phyloP scores from a whole-genome alignment of 1,139 yeast genomes.

The Arxiozyma slooffiae region DNA sequence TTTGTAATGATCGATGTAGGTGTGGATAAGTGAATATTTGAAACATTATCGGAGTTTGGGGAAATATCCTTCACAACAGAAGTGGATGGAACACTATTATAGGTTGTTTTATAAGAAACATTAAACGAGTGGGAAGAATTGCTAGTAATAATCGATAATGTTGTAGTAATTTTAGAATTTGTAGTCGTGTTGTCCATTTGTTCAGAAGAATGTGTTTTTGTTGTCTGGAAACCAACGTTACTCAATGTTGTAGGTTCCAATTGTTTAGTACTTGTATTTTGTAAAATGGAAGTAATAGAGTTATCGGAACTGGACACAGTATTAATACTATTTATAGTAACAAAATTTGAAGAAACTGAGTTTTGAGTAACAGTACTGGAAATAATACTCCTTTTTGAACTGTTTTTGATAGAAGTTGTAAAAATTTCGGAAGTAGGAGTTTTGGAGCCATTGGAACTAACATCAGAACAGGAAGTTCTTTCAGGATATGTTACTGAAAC shows the following conservation, averaged over 20 bases:
- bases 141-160: not conserved
- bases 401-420: not conserved
- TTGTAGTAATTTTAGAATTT: not conserved
- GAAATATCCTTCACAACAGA: not conserved
- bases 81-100: not conserved
- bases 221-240: not conserved
- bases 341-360: not conserved
- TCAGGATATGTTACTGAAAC: not conserved
- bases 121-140: not conserved
- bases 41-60: not conserved
- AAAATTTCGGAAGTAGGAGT: not conserved
- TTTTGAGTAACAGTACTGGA: not conserved
- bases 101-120: not conserved
- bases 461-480: not conserved
- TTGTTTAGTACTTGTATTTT: not conserved
- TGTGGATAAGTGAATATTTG: not conserved
- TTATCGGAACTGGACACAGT: not conserved
- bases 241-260: not conserved
- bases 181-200: not conserved
- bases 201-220: not conserved
- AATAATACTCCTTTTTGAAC: not conserved
- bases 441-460: not conserved
- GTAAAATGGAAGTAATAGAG: not conserved
- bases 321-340: not conserved
- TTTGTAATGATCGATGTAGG: not conserved